Percentiles rank a stretch among this genome's conserved stretches.
phyloP scores from a whole-genome alignment of 495 filamentous ascomycete species.

The Penicillium herquei region DNA sequence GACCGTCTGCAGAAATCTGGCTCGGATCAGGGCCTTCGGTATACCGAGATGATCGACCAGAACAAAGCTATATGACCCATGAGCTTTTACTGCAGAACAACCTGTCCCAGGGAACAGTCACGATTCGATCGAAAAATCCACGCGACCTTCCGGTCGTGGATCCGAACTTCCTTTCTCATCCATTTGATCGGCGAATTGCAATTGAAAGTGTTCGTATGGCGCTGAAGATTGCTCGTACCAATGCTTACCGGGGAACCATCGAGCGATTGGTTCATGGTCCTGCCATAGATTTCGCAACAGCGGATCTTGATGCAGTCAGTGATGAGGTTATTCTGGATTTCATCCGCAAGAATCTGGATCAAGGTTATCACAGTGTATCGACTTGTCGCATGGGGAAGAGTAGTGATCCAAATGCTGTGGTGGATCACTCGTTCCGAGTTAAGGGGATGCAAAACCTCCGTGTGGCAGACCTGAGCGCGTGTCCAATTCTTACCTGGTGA shows the following conservation, averaged over 20 bases:
- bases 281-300: neutral
- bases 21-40: conserved; percentile 3
- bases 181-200: conserved; percentile 2
- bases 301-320: neutral
- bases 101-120: neutral
- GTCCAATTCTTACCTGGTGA: conserved; percentile 3
- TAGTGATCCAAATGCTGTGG: neutral
- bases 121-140: neutral
- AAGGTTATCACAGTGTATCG: conserved; percentile 1
- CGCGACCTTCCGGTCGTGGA: neutral
- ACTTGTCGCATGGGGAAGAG: conserved; percentile 3
- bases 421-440: neutral
- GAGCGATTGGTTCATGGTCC: conserved; percentile 2
- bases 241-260: neutral
- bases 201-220: conserved; percentile 3
- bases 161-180: conserved; percentile 2
- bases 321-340: conserved; percentile 3
- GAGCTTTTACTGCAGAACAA: conserved; percentile 4
- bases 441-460: conserved; percentile 1
- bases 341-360: conserved; percentile 4
- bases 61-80: conserved; percentile 4
- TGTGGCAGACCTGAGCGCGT: conserved; percentile 1
- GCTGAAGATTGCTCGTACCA: conserved; percentile 1
- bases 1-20: conserved; percentile 3
- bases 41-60: conserved; percentile 3